These are phyloP conservation scores for Pseudisothecium myosuroides DNA, from an alignment of 225 moss, liverwort and hornwort genomes.

Conservation along the genomic window DNA sequence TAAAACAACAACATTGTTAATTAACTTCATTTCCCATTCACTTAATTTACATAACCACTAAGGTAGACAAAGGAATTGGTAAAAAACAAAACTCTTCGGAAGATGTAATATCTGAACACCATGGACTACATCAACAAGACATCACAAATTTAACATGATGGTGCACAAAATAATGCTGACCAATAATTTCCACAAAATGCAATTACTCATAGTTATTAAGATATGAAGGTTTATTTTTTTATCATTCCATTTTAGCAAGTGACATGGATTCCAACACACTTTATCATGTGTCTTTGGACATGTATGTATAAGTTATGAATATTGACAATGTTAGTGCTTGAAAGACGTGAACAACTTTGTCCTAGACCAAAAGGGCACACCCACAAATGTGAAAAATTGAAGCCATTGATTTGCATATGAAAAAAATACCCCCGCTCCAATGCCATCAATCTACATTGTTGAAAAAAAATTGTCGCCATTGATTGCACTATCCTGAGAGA, in stretches of 20 bases:
- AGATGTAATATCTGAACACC: background rate
- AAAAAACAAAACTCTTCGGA: background rate
- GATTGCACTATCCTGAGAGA: too few relatives aligned
- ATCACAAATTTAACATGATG: background rate
- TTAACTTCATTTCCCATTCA: rapidly evolving
- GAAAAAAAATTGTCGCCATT: too few relatives aligned
- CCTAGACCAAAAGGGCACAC: too few relatives aligned
- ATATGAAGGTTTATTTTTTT: background rate
- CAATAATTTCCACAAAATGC: background rate
- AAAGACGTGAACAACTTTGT: too few relatives aligned
- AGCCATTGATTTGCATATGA: too few relatives aligned
- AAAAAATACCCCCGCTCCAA: too few relatives aligned
- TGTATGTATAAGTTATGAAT: background rate
- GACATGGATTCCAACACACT: background rate
- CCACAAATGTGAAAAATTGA: too few relatives aligned
- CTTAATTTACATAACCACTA: background rate
- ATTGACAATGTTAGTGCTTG: too few relatives aligned
- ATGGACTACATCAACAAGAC: background rate
- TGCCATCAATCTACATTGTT: too few relatives aligned
- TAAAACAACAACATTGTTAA: background rate
- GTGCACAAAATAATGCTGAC: rapidly evolving
- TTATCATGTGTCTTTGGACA: background rate
- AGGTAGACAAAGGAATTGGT: background rate
- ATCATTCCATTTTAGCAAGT: rapidly evolving
- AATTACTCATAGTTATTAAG: background rate